A percentile compares a stretch with the other conserved stretches of the same genome.
Evolutionary conservation across 164 flowering plant species (phyloP).

Genomic region (Cinnamomum micranthum): DNA sequence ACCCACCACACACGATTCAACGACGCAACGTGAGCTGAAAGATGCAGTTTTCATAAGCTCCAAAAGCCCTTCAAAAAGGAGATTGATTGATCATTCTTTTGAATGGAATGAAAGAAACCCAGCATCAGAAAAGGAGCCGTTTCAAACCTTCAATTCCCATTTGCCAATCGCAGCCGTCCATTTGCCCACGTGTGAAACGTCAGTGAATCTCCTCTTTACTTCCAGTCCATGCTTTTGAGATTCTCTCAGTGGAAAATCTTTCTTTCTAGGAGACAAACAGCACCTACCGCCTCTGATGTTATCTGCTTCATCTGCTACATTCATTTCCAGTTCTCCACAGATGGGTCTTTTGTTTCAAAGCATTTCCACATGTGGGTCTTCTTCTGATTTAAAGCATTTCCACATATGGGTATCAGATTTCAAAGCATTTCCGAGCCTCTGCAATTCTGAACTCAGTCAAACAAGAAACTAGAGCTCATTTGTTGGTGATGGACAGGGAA

Average conservation of each 20-base stretch:
- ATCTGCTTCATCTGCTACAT: background rate
- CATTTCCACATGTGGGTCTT: no score
- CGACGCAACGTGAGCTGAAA: background rate
- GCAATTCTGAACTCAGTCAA: background rate
- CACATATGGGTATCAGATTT: no score
- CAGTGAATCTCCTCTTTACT: background rate
- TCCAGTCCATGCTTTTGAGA: slow-evolving; percentile 1
- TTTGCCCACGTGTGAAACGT: background rate
- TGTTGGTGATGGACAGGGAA: no score
- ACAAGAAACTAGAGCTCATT: background rate
- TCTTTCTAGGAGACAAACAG: background rate
- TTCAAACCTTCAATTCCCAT: background rate
- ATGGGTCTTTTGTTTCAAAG: no score
- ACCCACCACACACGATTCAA: background rate
- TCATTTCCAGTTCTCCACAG: background rate
- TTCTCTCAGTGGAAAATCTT: background rate
- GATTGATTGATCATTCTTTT: background rate
- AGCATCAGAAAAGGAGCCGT: background rate
- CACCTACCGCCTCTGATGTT: background rate
- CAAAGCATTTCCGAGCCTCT: background rate
- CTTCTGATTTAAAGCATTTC: background rate
- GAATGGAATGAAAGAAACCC: background rate
- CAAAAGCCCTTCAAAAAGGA: background rate
- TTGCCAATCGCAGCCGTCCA: background rate
- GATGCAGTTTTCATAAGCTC: background rate